Base-by-base conservation (phyloP, 352 stramenopile species). In the Phytophthora capsici region DNA sequence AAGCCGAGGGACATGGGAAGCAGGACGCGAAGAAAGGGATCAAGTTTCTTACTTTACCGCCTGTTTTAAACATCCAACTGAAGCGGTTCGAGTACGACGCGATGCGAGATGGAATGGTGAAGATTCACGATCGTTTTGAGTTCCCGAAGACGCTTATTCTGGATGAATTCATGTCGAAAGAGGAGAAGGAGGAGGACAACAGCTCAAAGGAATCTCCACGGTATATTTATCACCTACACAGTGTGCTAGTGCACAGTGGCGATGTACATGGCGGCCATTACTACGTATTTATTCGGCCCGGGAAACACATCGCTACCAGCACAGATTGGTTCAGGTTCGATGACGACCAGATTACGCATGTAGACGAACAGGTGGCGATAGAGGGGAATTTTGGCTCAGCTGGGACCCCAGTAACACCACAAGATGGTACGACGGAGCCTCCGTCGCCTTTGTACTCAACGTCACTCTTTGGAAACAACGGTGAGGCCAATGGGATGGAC, bases 11-110 rank as follows among this genome's bases (percentile, higher is more conserved):
- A 12, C 80, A 90, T 43, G 90, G 92, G 6, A 97, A 97, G 57
- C 91, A 97, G 64, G 88, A 96, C 57, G 93, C 93, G 6, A 90
- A 93, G 54, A 97, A 98, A 65, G 88, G 88, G 0, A 74, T 95
- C 8, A 73, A 77, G 25, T 98, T 98, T 66, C 38, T 91, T 2
- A 71, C 82, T 4, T 94, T 97, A 36, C 94, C 93, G 5, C 90
- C 91, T 0, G 86, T 98, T 23, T 69, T 98, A 1, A 98, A 95
- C 49, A 90, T 98, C 25, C 94, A 98, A 54, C 75, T 98, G 1
- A 98, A 98, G 65, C 79, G 94, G 12, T 96, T 94, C 57, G 88
- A 96, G 57, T 96, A 95, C 63, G 88, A 96, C 30, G 73, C 86
- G 0, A 77, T 95, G 73, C 86, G 86, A 7, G 88, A 95, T 50